Evolutionary conservation across 148 eudicot species (phyloP), one percentile per base, ranked within the genome.

Genomic region (Vaccinium corymbosum): DNA sequence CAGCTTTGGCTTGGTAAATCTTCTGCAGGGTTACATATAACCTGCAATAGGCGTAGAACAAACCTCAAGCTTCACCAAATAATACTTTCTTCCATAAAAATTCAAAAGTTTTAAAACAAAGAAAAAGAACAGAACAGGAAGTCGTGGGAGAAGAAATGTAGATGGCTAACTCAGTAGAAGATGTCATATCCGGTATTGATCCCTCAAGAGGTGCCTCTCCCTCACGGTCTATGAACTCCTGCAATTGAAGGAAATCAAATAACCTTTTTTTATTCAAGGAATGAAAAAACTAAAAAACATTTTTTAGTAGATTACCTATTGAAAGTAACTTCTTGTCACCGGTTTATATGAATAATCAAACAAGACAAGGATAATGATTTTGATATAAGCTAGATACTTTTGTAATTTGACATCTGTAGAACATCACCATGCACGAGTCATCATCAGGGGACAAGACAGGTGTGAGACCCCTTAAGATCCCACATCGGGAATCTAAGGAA

Each of bases 181-280:
- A 93, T 84, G 97, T 97, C 99, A 97, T 97, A 83, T 97, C 99
- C 35, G 99, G 98, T 85, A 97, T 97, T 82, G 98, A 91, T 87
- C 99, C 99, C 90, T 97, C 99, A 73, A 97, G 93, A 20, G 98
- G 98, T 83, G 88, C 90, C 92, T 97, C 99, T 75, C 98, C 99
- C 80, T 88, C 91, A 83, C 98, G 96, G 91, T 97, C 96, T 82
- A 97, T 91, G 83, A 96, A 96, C 82, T 96, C 98, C 99, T 96
- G 89, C 82, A 85, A 66, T 25, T 61, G 38, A 73, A 76, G 68
- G 73, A 74, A 86, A 81, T 83, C 77, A 27, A 15, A 38, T 14
- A 10, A 81, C n/a, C 19, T 79, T 10, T 79, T 7, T n/a, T 12
- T 59, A 56, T 1, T 1, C 11, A 10, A 38, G 51, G 8, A 32